Conservation (phyloP, 441 rosid species). For the Populus hybrid region DNA sequence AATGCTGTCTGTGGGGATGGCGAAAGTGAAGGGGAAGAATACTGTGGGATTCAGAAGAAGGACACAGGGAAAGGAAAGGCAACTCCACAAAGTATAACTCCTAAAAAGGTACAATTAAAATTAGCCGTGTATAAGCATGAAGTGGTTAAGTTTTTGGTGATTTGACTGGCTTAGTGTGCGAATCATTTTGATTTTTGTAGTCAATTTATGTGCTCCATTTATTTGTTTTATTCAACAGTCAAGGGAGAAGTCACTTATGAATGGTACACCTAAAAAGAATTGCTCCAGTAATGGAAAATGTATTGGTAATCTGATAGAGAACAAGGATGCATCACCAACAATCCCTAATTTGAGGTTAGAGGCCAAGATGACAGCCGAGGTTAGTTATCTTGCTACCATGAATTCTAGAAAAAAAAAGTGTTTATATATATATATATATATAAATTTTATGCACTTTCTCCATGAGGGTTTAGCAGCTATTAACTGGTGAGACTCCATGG, state of each 20-base stretch:
- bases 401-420: background rate
- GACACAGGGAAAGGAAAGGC: too few species aligned
- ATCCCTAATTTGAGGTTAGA: conserved; percentile 76
- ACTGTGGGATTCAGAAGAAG: too few species aligned
- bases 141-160: background rate
- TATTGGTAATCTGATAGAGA: conserved; percentile 22
- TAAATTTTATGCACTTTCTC: background rate
- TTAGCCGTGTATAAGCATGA: too few species aligned
- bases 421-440: too few species aligned
- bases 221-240: conserved; percentile 17
- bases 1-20: too few species aligned
- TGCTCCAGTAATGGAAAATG: conserved; percentile 30
- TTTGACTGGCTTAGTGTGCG: background rate
- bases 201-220: conserved; percentile 1
- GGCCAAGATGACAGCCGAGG: conserved; percentile 78
- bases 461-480: background rate
- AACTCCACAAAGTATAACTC: too few species aligned
- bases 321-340: conserved; percentile 26
- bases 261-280: conserved; percentile 46
- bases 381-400: conserved; percentile 16
- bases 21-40: too few species aligned
- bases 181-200: background rate
- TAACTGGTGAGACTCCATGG: background rate
- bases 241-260: conserved; percentile 38
- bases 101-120: too few species aligned